Percentiles rank a stretch among this genome's conserved stretches.
These are phyloP conservation scores for Aspergillus steynii DNA, from an alignment of 495 filamentous ascomycete genomes.

Conservation along the genomic window DNA sequence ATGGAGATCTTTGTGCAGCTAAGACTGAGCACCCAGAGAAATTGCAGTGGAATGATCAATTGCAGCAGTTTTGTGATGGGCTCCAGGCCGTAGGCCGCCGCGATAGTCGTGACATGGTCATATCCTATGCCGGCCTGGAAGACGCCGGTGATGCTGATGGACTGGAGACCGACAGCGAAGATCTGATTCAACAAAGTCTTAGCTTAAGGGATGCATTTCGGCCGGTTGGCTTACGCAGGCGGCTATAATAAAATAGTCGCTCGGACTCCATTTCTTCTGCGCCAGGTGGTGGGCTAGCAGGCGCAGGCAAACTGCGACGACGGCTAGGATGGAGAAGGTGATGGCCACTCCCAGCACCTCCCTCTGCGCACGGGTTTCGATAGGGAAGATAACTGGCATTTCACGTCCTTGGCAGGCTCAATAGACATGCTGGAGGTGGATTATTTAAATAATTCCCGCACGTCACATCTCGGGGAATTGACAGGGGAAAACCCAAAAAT, in stretches of 20 bases:
- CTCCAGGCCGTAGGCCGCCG: conserved; percentile 7
- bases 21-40: conserved; percentile 23
- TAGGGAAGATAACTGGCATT: conserved; percentile 19
- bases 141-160: conserved; percentile 17
- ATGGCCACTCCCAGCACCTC: conserved; percentile 15
- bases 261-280: conserved; percentile 20
- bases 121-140: conserved; percentile 18
- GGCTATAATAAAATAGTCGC: conserved; percentile 20
- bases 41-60: conserved; percentile 21
- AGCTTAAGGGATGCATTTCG: not conserved
- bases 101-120: conserved; percentile 12
- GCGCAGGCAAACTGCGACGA: conserved; percentile 15
- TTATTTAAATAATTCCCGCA: not conserved
- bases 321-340: conserved; percentile 13
- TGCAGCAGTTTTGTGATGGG: conserved; percentile 19
- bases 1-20: conserved; percentile 36
- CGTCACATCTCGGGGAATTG: not conserved
- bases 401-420: not conserved
- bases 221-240: conserved; percentile 15
- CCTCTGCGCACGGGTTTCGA: conserved; percentile 11
- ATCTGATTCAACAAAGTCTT: conserved; percentile 1
- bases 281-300: conserved; percentile 18
- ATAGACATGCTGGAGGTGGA: too few relatives aligned
- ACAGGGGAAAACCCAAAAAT: not conserved
- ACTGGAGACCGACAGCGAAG: conserved; percentile 17